Base-by-base conservation (phyloP, 495 filamentous ascomycete species). In the Lasiosphaeria miniovina region DNA sequence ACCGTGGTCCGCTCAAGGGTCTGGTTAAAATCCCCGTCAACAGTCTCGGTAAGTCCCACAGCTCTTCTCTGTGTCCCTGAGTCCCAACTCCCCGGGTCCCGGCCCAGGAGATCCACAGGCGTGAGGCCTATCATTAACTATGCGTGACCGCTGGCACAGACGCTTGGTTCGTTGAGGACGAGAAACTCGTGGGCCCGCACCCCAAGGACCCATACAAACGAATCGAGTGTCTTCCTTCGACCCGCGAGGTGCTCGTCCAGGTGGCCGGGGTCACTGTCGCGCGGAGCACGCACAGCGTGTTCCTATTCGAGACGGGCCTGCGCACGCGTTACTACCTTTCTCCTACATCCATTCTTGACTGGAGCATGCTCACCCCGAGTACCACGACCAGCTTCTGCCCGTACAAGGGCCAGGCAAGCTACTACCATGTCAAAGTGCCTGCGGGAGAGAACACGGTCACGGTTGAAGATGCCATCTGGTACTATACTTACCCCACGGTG, bases 161-260 rank as follows among this genome's bases (percentile, higher is more conserved):
- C 61, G 73, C 74, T 15, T 88, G 84, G 84, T 86, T 80, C 64
- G 81, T 79, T 63, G 86, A 88, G 73, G 74, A 75, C 51, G 83
- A 86, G 57, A 69, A 72, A 24, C 78, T 72, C 5, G 80, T 87
- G 50, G 76, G 76, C 57, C 72, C 75, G 5, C 85, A 88, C 61
- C 80, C 85, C 6, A 86, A 85, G 59, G 82, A 86, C 63, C 84
- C 84, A 0, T 82, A 80, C 65, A 84, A 83, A 57, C 77, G 85
- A n/a, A 75, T 88, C 58, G 83, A 86, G 48, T 76, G 79, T 59
- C 61, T 86, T 11, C 67, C 71, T 10, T 84, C 82, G 0, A 67
- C 68, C 0, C 75, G 84, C 3, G 66, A 68, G 36, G 71, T 87
- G 55, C 71, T 71, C 11, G 69, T 85, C 59, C 71, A 72, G 34